Percentiles rank a stretch among this genome's conserved stretches.
Conservation (phyloP, 2,329 filamentous ascomycete genomes). For the Colletotrichum melonis region DNA sequence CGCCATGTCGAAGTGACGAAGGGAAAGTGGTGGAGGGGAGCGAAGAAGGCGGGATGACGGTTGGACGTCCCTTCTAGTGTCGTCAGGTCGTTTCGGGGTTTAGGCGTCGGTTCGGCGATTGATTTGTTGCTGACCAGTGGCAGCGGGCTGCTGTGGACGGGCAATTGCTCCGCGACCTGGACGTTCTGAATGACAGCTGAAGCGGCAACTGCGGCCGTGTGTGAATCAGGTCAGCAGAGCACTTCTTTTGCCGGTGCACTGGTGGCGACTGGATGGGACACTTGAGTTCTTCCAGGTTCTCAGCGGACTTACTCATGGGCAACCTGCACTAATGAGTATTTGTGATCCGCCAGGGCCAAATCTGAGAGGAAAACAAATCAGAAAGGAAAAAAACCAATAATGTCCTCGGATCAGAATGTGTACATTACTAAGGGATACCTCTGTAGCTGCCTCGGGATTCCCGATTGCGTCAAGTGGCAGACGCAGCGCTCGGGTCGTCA, state of each 20-base stretch:
- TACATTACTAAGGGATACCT: not conserved
- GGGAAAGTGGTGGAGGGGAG: slow-evolving; percentile 5
- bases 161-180: not conserved
- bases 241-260: not conserved
- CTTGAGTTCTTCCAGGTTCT: not conserved
- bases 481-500: not conserved
- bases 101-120: slow-evolving; percentile 30
- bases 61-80: slow-evolving; percentile 8
- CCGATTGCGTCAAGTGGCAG: not conserved
- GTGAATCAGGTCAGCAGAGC: not conserved
- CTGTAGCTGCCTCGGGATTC: not conserved
- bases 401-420: not conserved
- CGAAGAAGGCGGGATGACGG: slow-evolving; percentile 26
- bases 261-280: not conserved
- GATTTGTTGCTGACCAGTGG: not conserved
- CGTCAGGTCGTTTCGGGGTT: slow-evolving; percentile 27
- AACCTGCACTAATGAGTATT: not conserved
- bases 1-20: slow-evolving; percentile 23
- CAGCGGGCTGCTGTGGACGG: not conserved
- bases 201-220: not conserved
- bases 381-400: not conserved
- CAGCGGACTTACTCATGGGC: not conserved
- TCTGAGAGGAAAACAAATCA: too few relatives aligned
- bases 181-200: not conserved
- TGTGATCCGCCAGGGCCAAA: not conserved